phyloP scores from a whole-genome alignment of 2,329 filamentous ascomycete genomes.

The Penicillium decumbens region DNA sequence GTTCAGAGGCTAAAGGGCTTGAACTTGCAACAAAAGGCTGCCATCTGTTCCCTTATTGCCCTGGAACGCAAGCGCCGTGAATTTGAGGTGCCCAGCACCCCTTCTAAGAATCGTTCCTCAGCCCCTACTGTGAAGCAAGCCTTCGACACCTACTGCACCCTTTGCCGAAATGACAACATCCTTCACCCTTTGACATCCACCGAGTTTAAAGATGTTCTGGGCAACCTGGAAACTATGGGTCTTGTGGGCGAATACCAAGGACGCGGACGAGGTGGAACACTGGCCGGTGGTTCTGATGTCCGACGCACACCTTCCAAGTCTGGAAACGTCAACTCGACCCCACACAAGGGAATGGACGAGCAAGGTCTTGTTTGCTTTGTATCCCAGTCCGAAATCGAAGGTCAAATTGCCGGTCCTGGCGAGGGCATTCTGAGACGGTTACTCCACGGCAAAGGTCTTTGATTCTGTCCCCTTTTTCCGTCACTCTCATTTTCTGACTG shows the following conservation, averaged over 20 bases:
- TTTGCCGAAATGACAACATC: constrained; percentile 83
- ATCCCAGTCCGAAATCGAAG: constrained; percentile 71
- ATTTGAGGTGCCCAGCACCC: constrained; percentile 46
- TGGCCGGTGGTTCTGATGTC: constrained; percentile 43
- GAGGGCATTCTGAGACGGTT: constrained; percentile 44
- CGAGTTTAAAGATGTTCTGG: constrained; percentile 90
- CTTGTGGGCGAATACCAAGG: constrained; percentile 67
- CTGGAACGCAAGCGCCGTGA: constrained; percentile 67
- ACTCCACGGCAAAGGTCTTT: constrained; percentile 37
- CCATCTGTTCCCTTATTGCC: constrained; percentile 79
- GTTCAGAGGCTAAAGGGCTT: constrained; percentile 77
- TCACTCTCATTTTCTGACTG: neutral
- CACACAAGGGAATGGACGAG: constrained; percentile 60
- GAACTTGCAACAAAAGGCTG: constrained; percentile 94
- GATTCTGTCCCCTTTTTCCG: constrained; percentile 4
- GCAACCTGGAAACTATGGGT: constrained; percentile 81
- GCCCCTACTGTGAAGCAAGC: constrained; percentile 79
- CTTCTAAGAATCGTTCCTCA: constrained; percentile 54
- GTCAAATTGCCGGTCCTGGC: constrained; percentile 58
- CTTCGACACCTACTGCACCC: constrained; percentile 73
- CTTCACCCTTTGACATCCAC: constrained; percentile 84
- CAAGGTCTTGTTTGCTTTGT: constrained; percentile 73
- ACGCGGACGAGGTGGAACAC: constrained; percentile 63
- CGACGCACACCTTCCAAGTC: constrained; percentile 68
- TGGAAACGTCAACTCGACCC: constrained; percentile 53